Conservation (phyloP, 345 rosid genomes). For the Arabis hirsuta region DNA sequence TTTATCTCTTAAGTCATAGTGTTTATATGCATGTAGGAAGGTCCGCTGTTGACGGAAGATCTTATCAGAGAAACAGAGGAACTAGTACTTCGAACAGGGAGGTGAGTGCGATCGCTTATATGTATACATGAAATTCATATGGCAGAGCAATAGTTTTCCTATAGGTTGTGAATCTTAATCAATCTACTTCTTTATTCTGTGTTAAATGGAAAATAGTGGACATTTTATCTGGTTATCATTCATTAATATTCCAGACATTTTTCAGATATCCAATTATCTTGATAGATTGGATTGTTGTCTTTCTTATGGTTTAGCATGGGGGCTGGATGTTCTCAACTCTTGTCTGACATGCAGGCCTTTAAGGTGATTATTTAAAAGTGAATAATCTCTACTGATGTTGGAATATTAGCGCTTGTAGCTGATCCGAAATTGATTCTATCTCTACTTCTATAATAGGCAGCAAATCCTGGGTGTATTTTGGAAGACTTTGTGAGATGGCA, state of each 20-base stretch:
- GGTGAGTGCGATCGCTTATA: constrained; percentile 50
- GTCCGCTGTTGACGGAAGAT: constrained; percentile 93
- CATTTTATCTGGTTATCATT: constrained; percentile 1
- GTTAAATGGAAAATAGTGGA: constrained; percentile 2
- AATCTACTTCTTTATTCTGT: not conserved
- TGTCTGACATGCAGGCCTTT: constrained; percentile 99
- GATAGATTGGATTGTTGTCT: constrained; percentile 41
- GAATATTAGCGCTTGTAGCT: constrained; percentile 17
- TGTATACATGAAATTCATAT: constrained; percentile 6
- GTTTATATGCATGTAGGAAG: constrained; percentile 65
- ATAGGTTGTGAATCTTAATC: not conserved
- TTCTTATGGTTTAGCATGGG: constrained; percentile 75
- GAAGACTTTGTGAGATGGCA: constrained; percentile 99
- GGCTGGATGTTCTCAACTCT: constrained; percentile 99
- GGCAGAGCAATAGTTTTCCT: not conserved
- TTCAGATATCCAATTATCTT: constrained; percentile 32
- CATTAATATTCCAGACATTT: constrained; percentile 28
- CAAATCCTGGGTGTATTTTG: constrained; percentile 96
- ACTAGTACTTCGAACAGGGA: constrained; percentile 92
- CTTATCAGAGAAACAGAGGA: constrained; percentile 96
- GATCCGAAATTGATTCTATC: not conserved
- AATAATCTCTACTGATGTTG: constrained; percentile 18
- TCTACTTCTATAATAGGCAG: constrained; percentile 60
- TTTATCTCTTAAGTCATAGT: constrained; percentile 24
- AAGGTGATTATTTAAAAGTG: constrained; percentile 57